Evolutionary conservation across 2,329 filamentous ascomycete genomes (phyloP).

Genomic region (Purpureocillium lavendulum): DNA sequence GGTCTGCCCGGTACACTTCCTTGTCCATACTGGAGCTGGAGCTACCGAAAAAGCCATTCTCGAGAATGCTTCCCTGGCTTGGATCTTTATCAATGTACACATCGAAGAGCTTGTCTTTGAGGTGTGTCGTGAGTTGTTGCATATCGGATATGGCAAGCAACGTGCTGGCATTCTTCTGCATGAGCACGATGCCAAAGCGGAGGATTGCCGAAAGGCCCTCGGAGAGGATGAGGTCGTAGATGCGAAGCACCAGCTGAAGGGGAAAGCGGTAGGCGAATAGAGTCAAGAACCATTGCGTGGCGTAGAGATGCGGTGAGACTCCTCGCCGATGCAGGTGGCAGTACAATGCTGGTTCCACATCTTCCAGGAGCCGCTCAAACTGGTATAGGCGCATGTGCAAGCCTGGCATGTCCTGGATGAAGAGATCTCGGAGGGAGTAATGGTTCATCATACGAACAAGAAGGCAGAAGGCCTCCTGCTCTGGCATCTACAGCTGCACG

Average conservation of each 20-base stretch:
- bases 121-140: slow-evolving; percentile 75
- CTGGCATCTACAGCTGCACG: slow-evolving; percentile 61
- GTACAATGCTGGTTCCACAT: slow-evolving; percentile 87
- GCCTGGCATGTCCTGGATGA: slow-evolving; percentile 92
- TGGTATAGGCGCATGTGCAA: slow-evolving; percentile 90
- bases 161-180: slow-evolving; percentile 82
- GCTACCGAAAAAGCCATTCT: slow-evolving; percentile 95
- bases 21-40: slow-evolving; percentile 85
- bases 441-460: slow-evolving; percentile 95
- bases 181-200: slow-evolving; percentile 88
- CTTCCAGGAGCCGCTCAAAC: slow-evolving; percentile 89
- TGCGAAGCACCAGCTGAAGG: slow-evolving; percentile 87
- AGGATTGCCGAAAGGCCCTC: slow-evolving; percentile 90
- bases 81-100: slow-evolving; percentile 94
- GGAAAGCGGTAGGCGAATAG: slow-evolving; percentile 98
- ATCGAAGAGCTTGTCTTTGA: slow-evolving; percentile 92
- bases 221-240: slow-evolving; percentile 91
- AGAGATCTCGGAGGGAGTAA: slow-evolving; percentile 86
- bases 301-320: slow-evolving; percentile 87
- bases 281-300: slow-evolving; percentile 97
- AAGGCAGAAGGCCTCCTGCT: slow-evolving; percentile 92
- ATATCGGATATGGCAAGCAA: slow-evolving; percentile 86
- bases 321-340: slow-evolving; percentile 84
- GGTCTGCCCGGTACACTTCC: slow-evolving; percentile 90
- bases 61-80: slow-evolving; percentile 84